Evolutionary conservation across 2,329 filamentous ascomycete species (phyloP).

Genomic region (Chaetomiaceae sp.): DNA sequence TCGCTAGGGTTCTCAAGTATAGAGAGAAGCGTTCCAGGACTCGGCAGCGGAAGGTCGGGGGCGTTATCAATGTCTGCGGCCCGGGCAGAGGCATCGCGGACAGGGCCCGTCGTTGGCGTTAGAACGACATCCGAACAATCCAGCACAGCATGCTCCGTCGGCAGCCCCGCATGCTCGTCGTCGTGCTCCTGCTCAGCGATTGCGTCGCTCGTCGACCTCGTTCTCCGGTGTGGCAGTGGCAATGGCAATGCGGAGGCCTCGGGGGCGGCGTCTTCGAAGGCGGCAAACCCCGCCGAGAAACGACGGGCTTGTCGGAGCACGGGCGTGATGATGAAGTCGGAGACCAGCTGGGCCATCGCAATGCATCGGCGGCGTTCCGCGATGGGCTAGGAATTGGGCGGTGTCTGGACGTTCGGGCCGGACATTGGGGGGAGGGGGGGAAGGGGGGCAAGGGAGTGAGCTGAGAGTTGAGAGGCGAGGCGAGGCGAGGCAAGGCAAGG

Average conservation of each 20-base stretch:
- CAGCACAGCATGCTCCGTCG: neutral
- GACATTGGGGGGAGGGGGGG: neutral
- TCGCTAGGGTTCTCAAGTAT: neutral
- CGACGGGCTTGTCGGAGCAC: constrained; percentile 60
- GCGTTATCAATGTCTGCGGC: neutral
- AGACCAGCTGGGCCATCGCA: constrained; percentile 56
- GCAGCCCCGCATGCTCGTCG: constrained; percentile 10
- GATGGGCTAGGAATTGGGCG: neutral
- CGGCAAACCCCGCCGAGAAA: constrained; percentile 42
- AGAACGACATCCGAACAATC: neutral
- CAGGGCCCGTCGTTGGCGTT: neutral
- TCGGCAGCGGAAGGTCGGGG: no score
- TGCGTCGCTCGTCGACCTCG: constrained; percentile 16
- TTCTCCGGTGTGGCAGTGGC: constrained; percentile 15
- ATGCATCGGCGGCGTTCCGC: constrained; percentile 2
- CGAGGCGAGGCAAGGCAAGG: no score
- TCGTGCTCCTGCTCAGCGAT: constrained; percentile 23
- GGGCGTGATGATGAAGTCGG: constrained; percentile 60
- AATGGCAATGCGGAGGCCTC: no score
- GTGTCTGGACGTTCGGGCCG: neutral
- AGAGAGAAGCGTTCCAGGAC: no score
- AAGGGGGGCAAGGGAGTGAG: neutral
- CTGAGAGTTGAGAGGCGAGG: neutral
- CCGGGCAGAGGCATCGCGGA: neutral
- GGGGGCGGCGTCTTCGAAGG: constrained; percentile 31